Evolutionary conservation across 2,329 filamentous ascomycete species (phyloP), one percentile per base, ranked within the genome.

Genomic region (Delphinella strobiligena): DNA sequence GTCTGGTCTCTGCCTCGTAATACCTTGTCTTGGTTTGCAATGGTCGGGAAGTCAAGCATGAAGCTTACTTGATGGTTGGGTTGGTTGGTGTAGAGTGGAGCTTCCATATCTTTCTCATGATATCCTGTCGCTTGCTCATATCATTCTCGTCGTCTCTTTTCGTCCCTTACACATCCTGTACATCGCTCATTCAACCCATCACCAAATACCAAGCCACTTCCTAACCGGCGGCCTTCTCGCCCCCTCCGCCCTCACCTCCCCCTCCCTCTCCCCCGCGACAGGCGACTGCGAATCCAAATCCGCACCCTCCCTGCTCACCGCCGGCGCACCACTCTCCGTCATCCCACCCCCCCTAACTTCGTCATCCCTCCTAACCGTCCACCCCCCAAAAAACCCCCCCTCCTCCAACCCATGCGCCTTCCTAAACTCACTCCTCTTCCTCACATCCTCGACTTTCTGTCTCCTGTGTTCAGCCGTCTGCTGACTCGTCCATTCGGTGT

Each of bases 171-270:
- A n/a, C n/a, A n/a, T n/a, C n/a, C n/a, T n/a, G n/a, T n/a, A n/a
- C n/a, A n/a, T n/a, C n/a, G n/a, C n/a, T n/a, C n/a, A n/a, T n/a
- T n/a, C n/a, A n/a, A n/a, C n/a, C n/a, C n/a, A n/a, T 39, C 57
- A 87, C 71, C 86, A 93, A 53, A 93, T 80, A 11, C 86, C 86
- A 51, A 91, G 66, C 75, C 82, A 88, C 67, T 84, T 88, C 74
- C 87, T 88, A 41, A 77, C 65, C 42, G 70, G 68, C 62, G 67
- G 75, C 55, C 63, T 64, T 16, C 8, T 7, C 32, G 2, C 24
- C 32, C 17, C 35, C 24, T 24, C 30, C 31, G 8, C 32, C 36
- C 29, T 36, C 48, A 62, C 56, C 27, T 45, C 49, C 32, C 57
- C 62, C 37, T 59, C 47, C 19, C 44, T 41, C 42, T 51, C 50